These are phyloP conservation scores for Mytilinidion resinicola DNA, from an alignment of 495 filamentous ascomycete genomes.

Conservation along the genomic window DNA sequence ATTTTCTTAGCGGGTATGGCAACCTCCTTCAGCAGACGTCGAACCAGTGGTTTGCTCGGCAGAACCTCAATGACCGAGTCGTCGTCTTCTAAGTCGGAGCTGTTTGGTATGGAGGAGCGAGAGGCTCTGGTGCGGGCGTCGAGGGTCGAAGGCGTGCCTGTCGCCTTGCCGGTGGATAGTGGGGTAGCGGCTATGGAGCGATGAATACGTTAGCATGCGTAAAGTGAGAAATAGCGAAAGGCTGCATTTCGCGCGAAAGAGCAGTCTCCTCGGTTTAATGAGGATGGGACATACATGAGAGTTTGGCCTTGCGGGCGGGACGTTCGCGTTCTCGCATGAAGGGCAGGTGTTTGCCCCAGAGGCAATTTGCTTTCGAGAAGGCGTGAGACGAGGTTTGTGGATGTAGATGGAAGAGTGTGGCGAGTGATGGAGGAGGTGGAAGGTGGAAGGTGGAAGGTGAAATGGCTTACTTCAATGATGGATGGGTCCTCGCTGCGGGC, in stretches of 20 bases:
- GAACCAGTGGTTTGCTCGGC: constrained; percentile 2
- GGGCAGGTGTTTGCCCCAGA: neutral
- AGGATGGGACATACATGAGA: neutral
- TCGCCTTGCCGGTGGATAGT: neutral
- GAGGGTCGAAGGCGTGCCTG: neutral
- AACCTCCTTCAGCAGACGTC: constrained; percentile 18
- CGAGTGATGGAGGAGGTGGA: neutral
- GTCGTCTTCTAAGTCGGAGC: constrained; percentile 12
- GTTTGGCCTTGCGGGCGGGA: constrained; percentile 2
- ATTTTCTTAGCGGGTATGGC: constrained; percentile 8
- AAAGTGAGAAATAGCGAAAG: neutral
- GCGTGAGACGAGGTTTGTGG: neutral
- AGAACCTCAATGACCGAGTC: constrained; percentile 1
- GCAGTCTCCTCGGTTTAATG: neutral
- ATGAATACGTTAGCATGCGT: neutral
- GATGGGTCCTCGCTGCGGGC: neutral
- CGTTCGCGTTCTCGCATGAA: neutral
- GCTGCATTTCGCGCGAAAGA: too few relatives aligned
- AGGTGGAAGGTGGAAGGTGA: neutral
- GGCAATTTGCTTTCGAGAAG: neutral
- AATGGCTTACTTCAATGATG: neutral
- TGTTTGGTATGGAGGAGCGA: constrained; percentile 12
- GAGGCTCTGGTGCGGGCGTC: constrained; percentile 1
- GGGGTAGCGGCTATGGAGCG: neutral
- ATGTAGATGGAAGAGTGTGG: neutral